These are phyloP conservation scores for Escovopsis sp. DNA, from an alignment of 2,329 filamentous ascomycete genomes.

Conservation along the genomic window DNA sequence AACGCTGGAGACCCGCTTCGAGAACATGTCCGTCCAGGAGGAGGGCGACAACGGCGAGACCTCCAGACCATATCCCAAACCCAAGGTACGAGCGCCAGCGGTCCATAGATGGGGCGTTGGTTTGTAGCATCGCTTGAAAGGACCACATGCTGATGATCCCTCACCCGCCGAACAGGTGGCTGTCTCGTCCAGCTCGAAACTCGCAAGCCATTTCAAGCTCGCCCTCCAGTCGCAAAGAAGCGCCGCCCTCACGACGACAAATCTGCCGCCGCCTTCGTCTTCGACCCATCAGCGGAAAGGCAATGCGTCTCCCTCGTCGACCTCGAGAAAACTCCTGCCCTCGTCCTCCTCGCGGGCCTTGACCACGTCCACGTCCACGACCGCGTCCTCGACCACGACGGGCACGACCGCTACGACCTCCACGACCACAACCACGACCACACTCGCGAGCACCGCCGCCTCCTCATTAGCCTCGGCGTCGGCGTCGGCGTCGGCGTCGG, in stretches of 20 bases:
- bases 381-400: constrained; percentile 12
- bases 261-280: constrained; percentile 51
- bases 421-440: constrained; percentile 16
- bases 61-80: constrained; percentile 46
- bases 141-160: not conserved
- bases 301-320: constrained; percentile 31
- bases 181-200: constrained; percentile 30
- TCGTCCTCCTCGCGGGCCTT: constrained; percentile 20
- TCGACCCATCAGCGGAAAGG: constrained; percentile 40
- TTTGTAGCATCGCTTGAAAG: too few relatives aligned
- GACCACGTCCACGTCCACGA: constrained; percentile 3
- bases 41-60: constrained; percentile 56
- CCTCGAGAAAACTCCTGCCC: constrained; percentile 29
- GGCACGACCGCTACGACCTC: too few relatives aligned
- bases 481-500: constrained; percentile 23
- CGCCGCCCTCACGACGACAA: constrained; percentile 49
- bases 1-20: constrained; percentile 72
- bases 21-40: constrained; percentile 78
- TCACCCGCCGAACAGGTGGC: constrained; percentile 3
- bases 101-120: too few relatives aligned
- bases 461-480: constrained; percentile 23
- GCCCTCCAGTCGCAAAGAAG: constrained; percentile 65
- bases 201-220: constrained; percentile 74
- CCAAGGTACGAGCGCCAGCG: constrained; percentile 46
- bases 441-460: too few relatives aligned